Percentiles rank a stretch among this genome's conserved stretches.
Evolutionary conservation across 257 asterid genomes (phyloP).

Genomic region (Solanum peruvianum): DNA sequence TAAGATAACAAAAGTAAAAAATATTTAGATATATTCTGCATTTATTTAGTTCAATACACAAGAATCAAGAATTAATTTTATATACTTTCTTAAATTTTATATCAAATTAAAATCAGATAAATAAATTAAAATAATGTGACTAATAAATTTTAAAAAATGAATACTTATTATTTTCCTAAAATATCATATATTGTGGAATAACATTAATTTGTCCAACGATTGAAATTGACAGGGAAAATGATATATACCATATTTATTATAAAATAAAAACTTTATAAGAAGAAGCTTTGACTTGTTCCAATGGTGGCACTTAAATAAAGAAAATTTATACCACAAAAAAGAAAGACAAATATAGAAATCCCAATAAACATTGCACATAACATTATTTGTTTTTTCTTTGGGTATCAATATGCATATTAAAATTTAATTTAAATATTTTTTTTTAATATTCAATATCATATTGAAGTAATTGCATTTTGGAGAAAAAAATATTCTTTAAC

Average conservation of each 20-base stretch:
- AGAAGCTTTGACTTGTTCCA: background rate
- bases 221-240: background rate
- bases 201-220: background rate
- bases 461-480: no score
- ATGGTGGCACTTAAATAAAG: background rate
- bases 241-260: background rate
- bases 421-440: rapidly evolving
- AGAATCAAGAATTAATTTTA: background rate
- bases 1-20: background rate
- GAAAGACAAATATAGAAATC: background rate
- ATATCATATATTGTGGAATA: background rate
- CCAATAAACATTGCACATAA: background rate
- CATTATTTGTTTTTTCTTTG: background rate
- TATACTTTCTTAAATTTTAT: no score
- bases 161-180: background rate
- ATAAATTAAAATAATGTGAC: rapidly evolving
- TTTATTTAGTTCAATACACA: background rate
- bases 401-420: no score
- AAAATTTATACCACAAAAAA: background rate
- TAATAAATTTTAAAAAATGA: background rate
- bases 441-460: no score
- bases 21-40: background rate
- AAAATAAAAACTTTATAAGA: background rate
- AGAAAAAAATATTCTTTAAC: rapidly evolving
- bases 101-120: no score